A percentile compares a stretch with the other conserved stretches of the same genome.
Conservation (phyloP, 805 yeast species). For the Starmerella bombicola region DNA sequence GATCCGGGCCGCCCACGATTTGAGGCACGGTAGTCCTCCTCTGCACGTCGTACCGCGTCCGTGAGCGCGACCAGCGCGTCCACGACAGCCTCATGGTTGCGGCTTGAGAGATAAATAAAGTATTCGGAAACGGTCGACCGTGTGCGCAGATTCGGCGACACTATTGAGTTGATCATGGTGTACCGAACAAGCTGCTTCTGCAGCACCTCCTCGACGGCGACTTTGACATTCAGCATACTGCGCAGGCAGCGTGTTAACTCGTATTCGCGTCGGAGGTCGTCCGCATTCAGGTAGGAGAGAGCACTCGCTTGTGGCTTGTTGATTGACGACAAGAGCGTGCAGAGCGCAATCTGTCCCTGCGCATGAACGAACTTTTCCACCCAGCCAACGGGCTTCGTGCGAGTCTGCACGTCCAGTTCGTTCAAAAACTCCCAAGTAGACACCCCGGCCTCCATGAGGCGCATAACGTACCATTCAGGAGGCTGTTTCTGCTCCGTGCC, state of each 20-base stretch:
- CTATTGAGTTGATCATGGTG: constrained; percentile 57
- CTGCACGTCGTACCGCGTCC: constrained; percentile 1
- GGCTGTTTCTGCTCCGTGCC: constrained; percentile 15
- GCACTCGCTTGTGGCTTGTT: constrained; percentile 24
- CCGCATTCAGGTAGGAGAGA: constrained; percentile 27
- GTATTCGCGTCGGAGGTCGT: constrained; percentile 54
- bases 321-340: constrained; percentile 50
- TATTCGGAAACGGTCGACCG: constrained; percentile 72
- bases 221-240: constrained; percentile 52
- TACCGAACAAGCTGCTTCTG: constrained; percentile 37
- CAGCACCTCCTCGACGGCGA: constrained; percentile 47
- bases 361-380: constrained; percentile 54
- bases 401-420: constrained; percentile 76
- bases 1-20: neutral
- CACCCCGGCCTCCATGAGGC: constrained; percentile 49
- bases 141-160: constrained; percentile 64
- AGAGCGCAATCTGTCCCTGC: constrained; percentile 72
- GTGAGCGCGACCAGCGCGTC: constrained; percentile 34
- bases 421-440: constrained; percentile 61
- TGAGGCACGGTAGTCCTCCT: neutral
- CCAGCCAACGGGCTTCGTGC: constrained; percentile 84
- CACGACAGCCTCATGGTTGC: constrained; percentile 46
- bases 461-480: constrained; percentile 67
- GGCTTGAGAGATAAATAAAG: constrained; percentile 40
- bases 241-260: constrained; percentile 66